A percentile compares a stretch with the other conserved stretches of the same genome.
Conservation (phyloP, 2,329 filamentous ascomycete species). For the Aphanoascus verrucosus region DNA sequence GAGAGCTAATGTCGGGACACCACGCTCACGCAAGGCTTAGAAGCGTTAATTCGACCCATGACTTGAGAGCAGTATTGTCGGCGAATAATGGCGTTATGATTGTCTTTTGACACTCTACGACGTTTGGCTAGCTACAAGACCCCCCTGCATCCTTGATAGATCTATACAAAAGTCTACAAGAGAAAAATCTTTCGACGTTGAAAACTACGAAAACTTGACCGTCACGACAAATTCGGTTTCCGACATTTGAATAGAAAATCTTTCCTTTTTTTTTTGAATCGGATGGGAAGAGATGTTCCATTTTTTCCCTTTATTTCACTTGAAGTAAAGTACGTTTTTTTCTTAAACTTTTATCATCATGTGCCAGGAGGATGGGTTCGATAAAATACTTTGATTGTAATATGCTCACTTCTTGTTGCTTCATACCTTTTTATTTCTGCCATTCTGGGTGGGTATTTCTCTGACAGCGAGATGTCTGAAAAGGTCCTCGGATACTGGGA, state of each 20-base stretch:
- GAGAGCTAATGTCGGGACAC: constrained; percentile 36
- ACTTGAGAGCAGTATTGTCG: no score
- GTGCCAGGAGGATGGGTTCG: not conserved
- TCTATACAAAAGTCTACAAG: not conserved
- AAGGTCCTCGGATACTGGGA: not conserved
- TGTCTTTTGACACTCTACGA: no score
- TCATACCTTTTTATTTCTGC: not conserved
- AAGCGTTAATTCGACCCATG: not conserved
- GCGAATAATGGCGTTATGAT: no score
- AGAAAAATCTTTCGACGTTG: not conserved
- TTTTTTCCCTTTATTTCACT: not conserved
- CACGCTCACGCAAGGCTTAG: constrained; percentile 40
- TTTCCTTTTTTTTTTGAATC: not conserved
- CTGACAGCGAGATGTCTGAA: not conserved
- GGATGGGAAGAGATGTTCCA: not conserved
- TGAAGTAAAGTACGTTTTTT: not conserved
- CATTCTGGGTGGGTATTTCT: not conserved
- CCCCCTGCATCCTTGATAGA: not conserved
- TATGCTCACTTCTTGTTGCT: not conserved
- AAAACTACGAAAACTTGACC: not conserved
- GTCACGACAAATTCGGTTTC: not conserved
- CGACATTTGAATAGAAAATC: not conserved
- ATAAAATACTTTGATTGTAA: constrained; percentile 5
- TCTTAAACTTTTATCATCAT: not conserved
- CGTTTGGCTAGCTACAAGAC: not conserved